Evolutionary conservation across 192 early-diverging fungal genomes (phyloP), one percentile per base, ranked within the genome.

Genomic region (Coemansia sp.): DNA sequence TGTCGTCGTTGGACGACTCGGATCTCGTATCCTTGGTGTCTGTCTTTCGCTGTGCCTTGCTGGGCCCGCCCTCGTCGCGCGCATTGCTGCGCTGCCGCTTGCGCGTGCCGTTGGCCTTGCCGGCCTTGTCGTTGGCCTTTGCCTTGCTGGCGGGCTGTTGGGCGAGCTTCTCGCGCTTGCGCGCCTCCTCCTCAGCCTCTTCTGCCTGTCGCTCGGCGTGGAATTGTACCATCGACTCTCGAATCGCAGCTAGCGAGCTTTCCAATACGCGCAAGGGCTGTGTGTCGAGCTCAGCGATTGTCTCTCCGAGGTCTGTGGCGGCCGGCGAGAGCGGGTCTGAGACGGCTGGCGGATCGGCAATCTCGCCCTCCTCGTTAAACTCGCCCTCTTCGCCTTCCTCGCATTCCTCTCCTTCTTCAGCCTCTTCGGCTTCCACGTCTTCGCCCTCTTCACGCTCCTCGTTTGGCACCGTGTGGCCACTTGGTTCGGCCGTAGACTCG

Each of bases 51-150:
- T 66, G 65, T 5, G 61, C n/a, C 47, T 75, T 75, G 40, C 41
- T 68, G 17, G 70, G 36, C 28, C 7, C n/a, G 0, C n/a, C 26
- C 11, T 62, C 55, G 41, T 61, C 54, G 5, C 50, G 45, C n/a
- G 55, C 60, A 34, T 58, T 68, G 65, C 72, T 75, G 9, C 72
- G 72, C 34, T 63, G 65, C 12, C 72, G 72, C 51, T 75, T 75
- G 30, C 58, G 58, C 8, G 72, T 55, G 12, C 55, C 60, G 19
- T 49, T 48, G 2, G 41, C 23, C 35, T 38, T 53, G 23, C 31
- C 28, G 2, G 41, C 25, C 38, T 41, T 53, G 15, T 36, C 17
- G 17, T 11, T 19, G 11, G 7, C 20, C 6, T 23, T 62, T 55
- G 25, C 23, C 1, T 39, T 50, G 45, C 28, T 32, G 20, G 10